Evolutionary conservation across 768 basidiomycete genomes (phyloP).

Genomic region (Paxillus rubicundulus): DNA sequence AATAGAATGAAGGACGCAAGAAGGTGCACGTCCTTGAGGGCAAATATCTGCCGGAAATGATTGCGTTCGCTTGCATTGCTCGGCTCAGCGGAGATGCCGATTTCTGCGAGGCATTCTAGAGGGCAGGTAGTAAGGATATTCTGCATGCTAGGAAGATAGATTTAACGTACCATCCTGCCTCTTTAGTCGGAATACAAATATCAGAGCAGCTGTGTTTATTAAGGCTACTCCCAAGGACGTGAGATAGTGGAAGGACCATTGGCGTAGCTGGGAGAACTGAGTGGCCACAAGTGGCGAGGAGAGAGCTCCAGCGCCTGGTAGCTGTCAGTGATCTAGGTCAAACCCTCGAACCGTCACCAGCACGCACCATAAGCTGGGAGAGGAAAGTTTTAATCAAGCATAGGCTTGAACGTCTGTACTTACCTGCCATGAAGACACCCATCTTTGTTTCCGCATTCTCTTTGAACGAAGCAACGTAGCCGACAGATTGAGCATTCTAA

Average conservation of each 20-base stretch:
- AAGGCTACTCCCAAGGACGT: constrained; percentile 65
- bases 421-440: constrained; percentile 58
- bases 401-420: neutral
- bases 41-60: constrained; percentile 47
- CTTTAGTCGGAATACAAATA: constrained; percentile 59
- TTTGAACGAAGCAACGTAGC: constrained; percentile 59
- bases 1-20: constrained; percentile 45
- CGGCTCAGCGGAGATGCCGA: constrained; percentile 32
- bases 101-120: constrained; percentile 36
- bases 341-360: neutral
- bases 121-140: neutral
- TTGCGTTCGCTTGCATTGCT: constrained; percentile 29
- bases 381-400: neutral
- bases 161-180: constrained; percentile 55
- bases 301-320: constrained; percentile 46
- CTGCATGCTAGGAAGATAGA: neutral
- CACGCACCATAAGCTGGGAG: constrained; percentile 12
- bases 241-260: constrained; percentile 43
- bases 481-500: constrained; percentile 72
- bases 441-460: constrained; percentile 61
- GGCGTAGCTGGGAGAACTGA: constrained; percentile 40
- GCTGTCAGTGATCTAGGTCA: neutral
- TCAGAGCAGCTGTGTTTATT: constrained; percentile 49
- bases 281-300: constrained; percentile 53
- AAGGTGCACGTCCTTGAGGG: constrained; percentile 40